phyloP scores from a whole-genome alignment of 2,329 filamentous ascomycete genomes.

The Fusarium temperatum region DNA sequence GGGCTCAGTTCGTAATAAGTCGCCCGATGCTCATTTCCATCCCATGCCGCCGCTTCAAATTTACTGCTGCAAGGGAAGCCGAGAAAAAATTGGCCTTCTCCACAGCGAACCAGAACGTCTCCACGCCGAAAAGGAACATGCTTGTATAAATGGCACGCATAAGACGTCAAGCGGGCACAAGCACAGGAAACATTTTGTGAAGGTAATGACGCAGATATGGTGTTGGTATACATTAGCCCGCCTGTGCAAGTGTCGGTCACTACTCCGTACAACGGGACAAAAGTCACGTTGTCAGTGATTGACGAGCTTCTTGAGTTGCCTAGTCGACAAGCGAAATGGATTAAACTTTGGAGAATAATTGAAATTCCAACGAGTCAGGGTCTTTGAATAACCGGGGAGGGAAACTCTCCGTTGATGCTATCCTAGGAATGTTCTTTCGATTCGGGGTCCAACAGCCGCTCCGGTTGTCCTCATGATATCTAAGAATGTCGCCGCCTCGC shows the following conservation, averaged over 20 bases:
- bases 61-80: conserved; percentile 38
- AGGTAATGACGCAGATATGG: conserved; percentile 29
- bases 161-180: conserved; percentile 18
- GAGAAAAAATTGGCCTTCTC: conserved; percentile 23
- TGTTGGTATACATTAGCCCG: conserved; percentile 9
- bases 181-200: conserved; percentile 29
- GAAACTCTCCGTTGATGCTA: conserved; percentile 1
- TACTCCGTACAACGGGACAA: not conserved
- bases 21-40: conserved; percentile 37
- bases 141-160: conserved; percentile 29
- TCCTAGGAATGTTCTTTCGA: conserved; percentile 21
- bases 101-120: conserved; percentile 16
- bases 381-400: not conserved
- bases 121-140: conserved; percentile 22
- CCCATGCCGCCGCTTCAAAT: conserved; percentile 35
- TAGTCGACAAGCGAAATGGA: conserved; percentile 12
- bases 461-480: not conserved
- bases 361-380: conserved; percentile 9
- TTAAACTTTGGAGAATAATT: not conserved
- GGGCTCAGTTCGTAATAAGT: conserved; percentile 10
- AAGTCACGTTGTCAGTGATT: not conserved
- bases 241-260: not conserved
- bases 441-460: not conserved
- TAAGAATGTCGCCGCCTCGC: not conserved
- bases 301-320: conserved; percentile 23